Base-by-base conservation (phyloP, 1,284 basidiomycete genomes). In the Leccinum fallax region DNA sequence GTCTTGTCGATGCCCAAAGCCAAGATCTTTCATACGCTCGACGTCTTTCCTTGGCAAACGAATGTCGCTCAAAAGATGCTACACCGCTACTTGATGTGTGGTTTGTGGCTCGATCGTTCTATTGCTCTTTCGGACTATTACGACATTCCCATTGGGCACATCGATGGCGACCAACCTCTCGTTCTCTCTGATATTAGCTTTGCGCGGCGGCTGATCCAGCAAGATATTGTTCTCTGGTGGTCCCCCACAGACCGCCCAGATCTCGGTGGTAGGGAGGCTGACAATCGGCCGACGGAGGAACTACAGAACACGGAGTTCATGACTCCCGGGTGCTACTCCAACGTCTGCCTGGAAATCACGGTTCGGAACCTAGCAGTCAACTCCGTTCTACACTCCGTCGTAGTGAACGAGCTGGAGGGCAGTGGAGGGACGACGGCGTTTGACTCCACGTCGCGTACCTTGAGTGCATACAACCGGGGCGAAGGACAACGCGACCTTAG, bases 181-280 rank as follows among this genome's bases (percentile, higher is more conserved):
- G 85, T 93, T 67, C 82, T 97, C 34, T 88, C 95, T 2, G 97
- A 99, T 69, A 83, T 99, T 62, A 93, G 90, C 67, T 97, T 98
- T 72, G 93, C 97, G 0, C 88, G 96, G 26, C 86, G 93, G 24
- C 79, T 99, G 53, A 80, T 88, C 57, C 88, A 89, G 60, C 93
- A 97, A 66, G 97, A 99, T 71, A 89, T 94, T 75, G 81, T 98
- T 2, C 80, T 99, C 2, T 99, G 97, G 97, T 99, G 97, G 97
- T 97, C 97, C 4, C 84, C 90, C 1, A 86, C 89, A 4, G 88
- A 92, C 38, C 84, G 85, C n/a, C 96, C 97, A 4, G 97, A 99
- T 76, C 83, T 99, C 0, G 97, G 97, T 49, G 97, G 97, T 2
- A 85, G 90, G 55, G 95, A 99, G 73, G 87, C 94, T 56, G 97